Percentiles rank a stretch among this genome's conserved stretches.
Evolutionary conservation across 306 rosid genomes (phyloP).

Genomic region (Phaseolus lunatus): DNA sequence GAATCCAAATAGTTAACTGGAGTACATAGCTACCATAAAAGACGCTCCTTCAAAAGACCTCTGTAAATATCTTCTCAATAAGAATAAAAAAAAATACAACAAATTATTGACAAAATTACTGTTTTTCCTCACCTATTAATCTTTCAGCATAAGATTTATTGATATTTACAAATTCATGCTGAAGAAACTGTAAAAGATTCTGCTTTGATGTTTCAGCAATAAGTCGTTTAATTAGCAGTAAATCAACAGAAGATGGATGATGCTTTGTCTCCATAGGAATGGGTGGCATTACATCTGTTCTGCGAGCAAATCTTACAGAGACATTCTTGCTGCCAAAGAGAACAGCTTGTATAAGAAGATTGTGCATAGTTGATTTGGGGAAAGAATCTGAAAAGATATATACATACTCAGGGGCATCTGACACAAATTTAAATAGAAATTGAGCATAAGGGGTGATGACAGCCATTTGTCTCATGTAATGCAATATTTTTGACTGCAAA

Average conservation of each 20-base stretch:
- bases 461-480: constrained; percentile 93
- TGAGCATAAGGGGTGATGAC: constrained; percentile 61
- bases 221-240: constrained; percentile 87
- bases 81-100: constrained; percentile 25
- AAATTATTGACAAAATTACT: constrained; percentile 13
- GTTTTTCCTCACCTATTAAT: constrained; percentile 70
- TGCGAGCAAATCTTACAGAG: constrained; percentile 83
- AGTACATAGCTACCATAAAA: not conserved
- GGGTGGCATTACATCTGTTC: constrained; percentile 98
- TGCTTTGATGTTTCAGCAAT: constrained; percentile 85
- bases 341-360: constrained; percentile 41
- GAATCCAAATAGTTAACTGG: constrained; percentile 8
- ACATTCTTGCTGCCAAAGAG: constrained; percentile 78
- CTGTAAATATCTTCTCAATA: not conserved
- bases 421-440: constrained; percentile 81
- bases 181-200: constrained; percentile 90
- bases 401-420: constrained; percentile 82
- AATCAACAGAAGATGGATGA: constrained; percentile 94
- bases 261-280: constrained; percentile 94
- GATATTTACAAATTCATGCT: constrained; percentile 90
- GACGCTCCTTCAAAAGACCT: constrained; percentile 3
- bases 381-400: constrained; percentile 39
- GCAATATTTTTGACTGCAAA: constrained; percentile 92
- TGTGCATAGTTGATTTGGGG: constrained; percentile 5
- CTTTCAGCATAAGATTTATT: constrained; percentile 89